These are phyloP conservation scores for Volvariella surrecta DNA, from an alignment of 1,284 basidiomycete genomes.

Conservation along the genomic window DNA sequence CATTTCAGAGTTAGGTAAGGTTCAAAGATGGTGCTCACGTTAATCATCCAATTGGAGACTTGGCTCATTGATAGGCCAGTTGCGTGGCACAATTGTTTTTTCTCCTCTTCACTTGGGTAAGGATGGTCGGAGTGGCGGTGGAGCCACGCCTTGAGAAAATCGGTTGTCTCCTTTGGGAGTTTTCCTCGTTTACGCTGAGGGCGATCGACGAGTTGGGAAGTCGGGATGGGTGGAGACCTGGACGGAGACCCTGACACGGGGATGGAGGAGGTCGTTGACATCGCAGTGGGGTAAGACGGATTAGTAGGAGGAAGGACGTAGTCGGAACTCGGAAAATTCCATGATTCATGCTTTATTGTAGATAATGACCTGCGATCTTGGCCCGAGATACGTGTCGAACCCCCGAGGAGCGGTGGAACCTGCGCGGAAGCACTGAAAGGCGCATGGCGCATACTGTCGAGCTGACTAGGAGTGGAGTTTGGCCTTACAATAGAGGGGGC, in stretches of 20 bases:
- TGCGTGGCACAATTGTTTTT: slow-evolving; percentile 79
- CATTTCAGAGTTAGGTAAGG: too few species aligned
- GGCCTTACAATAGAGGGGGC: slow-evolving; percentile 43
- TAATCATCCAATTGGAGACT: slow-evolving; percentile 90
- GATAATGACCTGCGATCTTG: slow-evolving; percentile 53
- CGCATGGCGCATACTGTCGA: slow-evolving; percentile 52
- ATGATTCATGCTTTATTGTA: slow-evolving; percentile 38
- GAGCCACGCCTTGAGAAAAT: slow-evolving; percentile 86
- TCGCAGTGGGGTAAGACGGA: slow-evolving; percentile 31
- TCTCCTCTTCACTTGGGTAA: slow-evolving; percentile 87
- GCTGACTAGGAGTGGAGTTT: slow-evolving; percentile 48
- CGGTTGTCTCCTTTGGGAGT: slow-evolving; percentile 84
- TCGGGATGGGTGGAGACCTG: slow-evolving; percentile 40
- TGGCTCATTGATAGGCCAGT: slow-evolving; percentile 84
- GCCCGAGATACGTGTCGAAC: slow-evolving; percentile 59
- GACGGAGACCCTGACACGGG: slow-evolving; percentile 36
- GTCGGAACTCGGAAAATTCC: slow-evolving; percentile 35
- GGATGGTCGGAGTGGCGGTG: slow-evolving; percentile 85
- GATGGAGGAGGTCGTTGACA: slow-evolving; percentile 31
- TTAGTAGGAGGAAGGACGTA: slow-evolving; percentile 30
- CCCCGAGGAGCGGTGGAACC: slow-evolving; percentile 47
- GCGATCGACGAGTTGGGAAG: slow-evolving; percentile 59
- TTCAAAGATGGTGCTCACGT: slow-evolving; percentile 39
- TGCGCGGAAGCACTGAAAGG: slow-evolving; percentile 49
- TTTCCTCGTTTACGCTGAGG: slow-evolving; percentile 77